Base-by-base conservation (phyloP, 2,329 filamentous ascomycete genomes). In the Sordariomycetes sp. region DNA sequence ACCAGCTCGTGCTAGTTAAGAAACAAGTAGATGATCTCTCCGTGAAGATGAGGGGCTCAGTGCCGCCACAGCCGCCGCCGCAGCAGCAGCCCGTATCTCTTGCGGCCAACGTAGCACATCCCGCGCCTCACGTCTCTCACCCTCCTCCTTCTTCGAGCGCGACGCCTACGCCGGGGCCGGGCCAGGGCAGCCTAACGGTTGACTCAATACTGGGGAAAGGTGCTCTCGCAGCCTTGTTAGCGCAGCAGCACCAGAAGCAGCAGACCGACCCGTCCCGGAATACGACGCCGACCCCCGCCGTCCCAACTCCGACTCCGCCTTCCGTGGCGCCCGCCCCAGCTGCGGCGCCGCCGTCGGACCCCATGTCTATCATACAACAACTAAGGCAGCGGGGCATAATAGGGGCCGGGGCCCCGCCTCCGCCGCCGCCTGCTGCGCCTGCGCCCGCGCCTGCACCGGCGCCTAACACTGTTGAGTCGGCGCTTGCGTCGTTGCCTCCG, bases 1-100 rank as follows among this genome's bases (percentile, higher is more conserved):
- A 91, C 66, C 88, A 95, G 74, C 79, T 96, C 68, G 84, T 87
- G 71, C 82, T 87, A 69, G 87, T 96, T 71, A 89, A 86, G 71
- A 85, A 86, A 68, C 89, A 94, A 79, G 85, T 96, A 70, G 84
- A 86, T 69, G 83, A 85, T 70, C 80, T 96, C 69, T 81, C 82
- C 76, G 72, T 80, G 81, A 79, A 78, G 66, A 75, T 82, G 70
- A 78, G 76, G 70, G 76, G 76, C 56, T 64, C 70, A 61, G 68
- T 71, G 65, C 68, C 8, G 15, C n/a, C 70, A 66, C 74, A 65
- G 66, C 68, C 63, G 20, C 42, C 54, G 28, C 54, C 50, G 22
- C 54, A 25, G 20, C 36, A 13, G n/a, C 53, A 53, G 32, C 55
- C 53, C 22, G 56, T 55, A 54, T 17, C 56, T 36, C 5, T 52